A percentile compares a stretch with the other conserved stretches of the same genome.
Evolutionary conservation across 2,329 filamentous ascomycete species (phyloP).

Genomic region (Microcyclospora pomicola): DNA sequence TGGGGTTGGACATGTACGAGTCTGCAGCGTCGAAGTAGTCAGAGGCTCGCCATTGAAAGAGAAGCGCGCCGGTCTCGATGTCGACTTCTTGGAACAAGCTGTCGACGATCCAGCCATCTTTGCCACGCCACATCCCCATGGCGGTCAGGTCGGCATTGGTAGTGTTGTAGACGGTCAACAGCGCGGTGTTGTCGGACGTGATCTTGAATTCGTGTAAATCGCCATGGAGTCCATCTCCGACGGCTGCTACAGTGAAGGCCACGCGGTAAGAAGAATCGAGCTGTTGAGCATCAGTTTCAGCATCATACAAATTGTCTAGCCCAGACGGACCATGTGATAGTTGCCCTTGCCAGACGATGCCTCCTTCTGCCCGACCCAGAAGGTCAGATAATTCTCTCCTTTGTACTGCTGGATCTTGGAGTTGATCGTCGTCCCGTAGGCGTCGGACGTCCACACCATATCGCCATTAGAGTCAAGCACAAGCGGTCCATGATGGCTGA

Average conservation of each 20-base stretch:
- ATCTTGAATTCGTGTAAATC: constrained; percentile 34
- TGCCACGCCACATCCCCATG: constrained; percentile 13
- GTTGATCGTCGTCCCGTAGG: constrained; percentile 19
- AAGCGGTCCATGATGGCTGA: constrained; percentile 20
- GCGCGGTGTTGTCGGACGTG: constrained; percentile 27
- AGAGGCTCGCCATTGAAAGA: constrained; percentile 29
- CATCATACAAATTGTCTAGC: not conserved
- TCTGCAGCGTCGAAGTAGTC: constrained; percentile 22
- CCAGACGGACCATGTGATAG: constrained; percentile 19
- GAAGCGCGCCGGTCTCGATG: constrained; percentile 25
- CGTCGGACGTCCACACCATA: constrained; percentile 22
- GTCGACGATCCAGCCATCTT: constrained; percentile 30
- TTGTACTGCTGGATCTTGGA: constrained; percentile 23
- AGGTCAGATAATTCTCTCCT: constrained; percentile 24
- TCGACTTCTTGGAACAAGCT: constrained; percentile 32
- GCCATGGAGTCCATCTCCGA: constrained; percentile 18
- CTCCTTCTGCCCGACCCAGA: constrained; percentile 26
- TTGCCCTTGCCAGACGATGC: constrained; percentile 21
- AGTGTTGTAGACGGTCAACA: constrained; percentile 32
- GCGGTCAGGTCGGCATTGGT: constrained; percentile 15
- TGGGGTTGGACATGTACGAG: constrained; percentile 22
- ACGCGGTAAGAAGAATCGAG: constrained; percentile 17
- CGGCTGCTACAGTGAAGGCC: constrained; percentile 15
- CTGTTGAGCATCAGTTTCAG: too few relatives aligned
- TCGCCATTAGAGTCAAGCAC: constrained; percentile 23